Conservation (phyloP, 148 eudicot species). For the Persicaria maculosa region DNA sequence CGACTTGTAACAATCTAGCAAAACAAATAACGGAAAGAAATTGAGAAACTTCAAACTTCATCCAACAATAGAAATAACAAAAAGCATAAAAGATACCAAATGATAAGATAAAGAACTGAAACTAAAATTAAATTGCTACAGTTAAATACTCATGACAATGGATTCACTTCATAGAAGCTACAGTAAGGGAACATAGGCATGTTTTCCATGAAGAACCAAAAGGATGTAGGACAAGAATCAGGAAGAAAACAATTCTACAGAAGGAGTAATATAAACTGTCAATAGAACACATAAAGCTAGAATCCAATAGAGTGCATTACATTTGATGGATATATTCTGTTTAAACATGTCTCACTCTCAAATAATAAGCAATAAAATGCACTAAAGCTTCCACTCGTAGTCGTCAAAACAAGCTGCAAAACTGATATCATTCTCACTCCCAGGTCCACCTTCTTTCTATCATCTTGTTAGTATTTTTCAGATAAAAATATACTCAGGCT, state of each 20-base stretch:
- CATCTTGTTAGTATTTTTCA: background rate
- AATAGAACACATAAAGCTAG: conserved; percentile 2
- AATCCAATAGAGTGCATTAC: background rate
- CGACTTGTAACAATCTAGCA: conserved; percentile 56
- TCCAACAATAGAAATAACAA: background rate
- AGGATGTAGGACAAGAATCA: background rate
- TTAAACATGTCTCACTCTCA: background rate
- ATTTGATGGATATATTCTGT: background rate
- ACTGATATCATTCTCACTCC: background rate
- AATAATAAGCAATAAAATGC: background rate
- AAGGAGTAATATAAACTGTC: background rate
- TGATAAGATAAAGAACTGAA: background rate
- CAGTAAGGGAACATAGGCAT: background rate
- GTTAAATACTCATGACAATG: background rate
- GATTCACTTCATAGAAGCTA: background rate
- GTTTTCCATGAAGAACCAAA: background rate
- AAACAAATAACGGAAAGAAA: conserved; percentile 6
- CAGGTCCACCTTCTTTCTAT: background rate
- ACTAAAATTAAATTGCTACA: background rate
- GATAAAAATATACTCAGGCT: background rate
- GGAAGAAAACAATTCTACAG: too few relatives aligned
- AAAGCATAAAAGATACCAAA: background rate
- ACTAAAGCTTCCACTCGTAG: background rate
- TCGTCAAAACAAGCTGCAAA: background rate
- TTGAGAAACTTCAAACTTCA: background rate